A percentile compares a stretch with the other conserved stretches of the same genome.
These are phyloP conservation scores for Rhodotorula toruloides DNA, from an alignment of 768 basidiomycete species.

Conservation along the genomic window DNA sequence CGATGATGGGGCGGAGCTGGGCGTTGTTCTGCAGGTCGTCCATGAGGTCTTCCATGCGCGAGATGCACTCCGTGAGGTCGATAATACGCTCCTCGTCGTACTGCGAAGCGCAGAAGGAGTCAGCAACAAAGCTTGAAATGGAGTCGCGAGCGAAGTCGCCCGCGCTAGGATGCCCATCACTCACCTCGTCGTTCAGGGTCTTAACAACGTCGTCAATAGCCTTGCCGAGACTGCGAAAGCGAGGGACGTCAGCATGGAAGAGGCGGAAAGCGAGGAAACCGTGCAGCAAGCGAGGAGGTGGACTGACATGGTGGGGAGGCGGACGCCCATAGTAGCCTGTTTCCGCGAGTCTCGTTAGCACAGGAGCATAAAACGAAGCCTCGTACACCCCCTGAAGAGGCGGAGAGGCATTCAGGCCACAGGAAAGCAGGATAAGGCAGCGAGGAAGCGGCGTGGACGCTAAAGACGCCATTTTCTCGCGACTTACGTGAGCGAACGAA, in stretches of 20 bases:
- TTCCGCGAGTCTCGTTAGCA: too few relatives aligned
- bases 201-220: constrained; percentile 85
- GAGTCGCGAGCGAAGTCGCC: neutral
- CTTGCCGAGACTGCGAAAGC: constrained; percentile 84
- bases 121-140: neutral
- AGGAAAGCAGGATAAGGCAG: too few relatives aligned
- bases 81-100: constrained; percentile 73
- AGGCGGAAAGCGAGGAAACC: too few relatives aligned
- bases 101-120: constrained; percentile 36
- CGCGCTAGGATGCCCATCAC: neutral
- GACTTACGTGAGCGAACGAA: constrained; percentile 58
- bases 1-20: constrained; percentile 77
- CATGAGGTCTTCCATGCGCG: constrained; percentile 87
- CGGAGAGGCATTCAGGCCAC: neutral
- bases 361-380: too few relatives aligned
- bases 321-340: constrained; percentile 86
- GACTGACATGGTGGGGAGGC: constrained; percentile 94
- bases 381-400: too few relatives aligned
- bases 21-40: constrained; percentile 54
- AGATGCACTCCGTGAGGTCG: constrained; percentile 78
- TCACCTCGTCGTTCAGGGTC: constrained; percentile 67
- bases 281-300: too few relatives aligned
- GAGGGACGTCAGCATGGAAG: too few relatives aligned
- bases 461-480: too few relatives aligned
- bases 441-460: too few relatives aligned